phyloP scores from a whole-genome alignment of 192 early-diverging fungal genomes.

The Lunasporangiospora selenospora region DNA sequence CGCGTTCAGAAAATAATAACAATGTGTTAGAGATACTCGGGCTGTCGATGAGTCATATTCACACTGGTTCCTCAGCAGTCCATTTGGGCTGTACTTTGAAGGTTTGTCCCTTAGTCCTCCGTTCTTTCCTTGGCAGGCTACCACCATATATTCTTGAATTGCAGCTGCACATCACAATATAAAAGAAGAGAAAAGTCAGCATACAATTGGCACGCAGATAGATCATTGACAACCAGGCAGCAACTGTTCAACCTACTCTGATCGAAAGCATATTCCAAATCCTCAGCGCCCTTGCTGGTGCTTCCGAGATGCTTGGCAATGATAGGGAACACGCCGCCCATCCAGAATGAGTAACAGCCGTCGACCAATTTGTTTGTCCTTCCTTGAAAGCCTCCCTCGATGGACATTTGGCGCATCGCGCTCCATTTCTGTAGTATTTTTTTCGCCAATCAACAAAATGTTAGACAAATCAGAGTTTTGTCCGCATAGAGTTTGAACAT shows the following conservation, averaged over 20 bases:
- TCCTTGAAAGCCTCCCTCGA: constrained; percentile 97
- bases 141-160: constrained; percentile 88
- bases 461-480: background rate
- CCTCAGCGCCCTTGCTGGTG: constrained; percentile 9
- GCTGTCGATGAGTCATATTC: too few relatives aligned
- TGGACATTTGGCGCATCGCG: constrained; percentile 76
- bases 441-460: background rate
- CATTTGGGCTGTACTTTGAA: constrained; percentile 64
- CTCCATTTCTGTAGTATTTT: constrained; percentile 68
- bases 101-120: constrained; percentile 97
- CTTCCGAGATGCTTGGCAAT: constrained; percentile 56
- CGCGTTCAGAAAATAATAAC: background rate
- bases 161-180: constrained; percentile 57
- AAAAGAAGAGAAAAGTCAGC: background rate
- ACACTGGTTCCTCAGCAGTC: too few relatives aligned
- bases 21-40: too few relatives aligned
- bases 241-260: constrained; percentile 32
- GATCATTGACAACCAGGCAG: background rate
- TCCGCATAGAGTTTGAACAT: background rate
- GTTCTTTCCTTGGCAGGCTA: constrained; percentile 77
- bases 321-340: constrained; percentile 81
- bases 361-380: constrained; percentile 98
- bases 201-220: background rate
- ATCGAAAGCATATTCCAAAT: constrained; percentile 55
- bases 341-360: constrained; percentile 98